Base-by-base conservation (phyloP, 75 land plant genomes). In the Picea glauca region DNA sequence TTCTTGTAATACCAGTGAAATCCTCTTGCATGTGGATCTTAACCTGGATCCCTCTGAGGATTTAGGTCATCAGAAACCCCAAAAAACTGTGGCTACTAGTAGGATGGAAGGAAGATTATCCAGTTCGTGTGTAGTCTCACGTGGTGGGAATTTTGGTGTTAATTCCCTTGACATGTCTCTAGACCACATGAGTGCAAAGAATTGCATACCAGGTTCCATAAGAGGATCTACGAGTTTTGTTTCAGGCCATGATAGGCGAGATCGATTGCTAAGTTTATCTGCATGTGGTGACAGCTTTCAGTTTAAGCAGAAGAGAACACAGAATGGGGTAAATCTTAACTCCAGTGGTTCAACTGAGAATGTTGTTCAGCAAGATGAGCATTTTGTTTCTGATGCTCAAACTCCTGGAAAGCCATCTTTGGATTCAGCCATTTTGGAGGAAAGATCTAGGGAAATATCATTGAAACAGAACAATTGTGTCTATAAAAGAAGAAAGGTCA, bases 251-350 rank as follows among this genome's bases (percentile, higher is more conserved):
- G 76, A 75, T 26, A 13, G 13, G 20, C 60, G 30, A 26, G 35
- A 57, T 58, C 59, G 58, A 57, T 75, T 75, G 20, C 26, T 75
- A 12, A 75, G 21, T 43, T 70, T 31, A 75, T 75, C 59, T 75
- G 8, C 58, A 57, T 75, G 60, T 30, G 15, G 60, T 58, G 76
- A 75, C n/a, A 70, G 74, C n/a, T 70, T 70, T 70, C 50, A 70
- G 50, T n/a, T 18, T 3, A 31, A 15, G 76, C 18, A 58, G 59
- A 75, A 75, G 33, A 75, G 35, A 57, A 26, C 31, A 58, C n/a
- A 56, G 26, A 31, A 58, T 58, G 59, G 60, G 30, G 56, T 75
- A 18, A 7, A 21, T 75, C 32, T 21, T 20, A 62, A 75, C 0
- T 30, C 35, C 59, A 26, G 38, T 30, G 60, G 33, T 57, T 56